A percentile compares a stretch with the other conserved stretches of the same genome.
Evolutionary conservation across 2,329 filamentous ascomycete species (phyloP).

Genomic region (Sporothrix euskadiensis): DNA sequence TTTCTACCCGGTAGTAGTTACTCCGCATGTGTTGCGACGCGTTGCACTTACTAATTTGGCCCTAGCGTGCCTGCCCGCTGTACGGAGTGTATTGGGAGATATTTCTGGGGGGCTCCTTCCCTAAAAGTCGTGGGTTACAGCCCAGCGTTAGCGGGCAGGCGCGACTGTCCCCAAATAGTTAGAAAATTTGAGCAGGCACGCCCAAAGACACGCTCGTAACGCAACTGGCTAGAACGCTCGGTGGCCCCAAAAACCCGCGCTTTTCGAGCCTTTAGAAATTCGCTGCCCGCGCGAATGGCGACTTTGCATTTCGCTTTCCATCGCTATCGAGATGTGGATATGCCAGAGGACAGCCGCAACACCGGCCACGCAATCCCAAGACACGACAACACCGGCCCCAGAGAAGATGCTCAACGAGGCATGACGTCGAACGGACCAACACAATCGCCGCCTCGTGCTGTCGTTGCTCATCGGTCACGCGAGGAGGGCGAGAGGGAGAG

Average conservation of each 20-base stretch:
- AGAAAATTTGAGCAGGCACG: not conserved
- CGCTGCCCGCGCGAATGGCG: constrained; percentile 36
- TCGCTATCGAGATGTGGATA: constrained; percentile 44
- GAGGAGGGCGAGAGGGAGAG: constrained; percentile 31
- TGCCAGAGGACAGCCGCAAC: constrained; percentile 46
- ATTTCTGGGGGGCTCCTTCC: not conserved
- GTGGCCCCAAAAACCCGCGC: constrained; percentile 24
- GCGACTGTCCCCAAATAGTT: not conserved
- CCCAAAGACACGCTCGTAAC: not conserved
- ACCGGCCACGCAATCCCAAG: constrained; percentile 36
- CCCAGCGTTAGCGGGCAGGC: not conserved
- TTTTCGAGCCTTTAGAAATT: constrained; percentile 10
- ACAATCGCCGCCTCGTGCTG: constrained; percentile 34
- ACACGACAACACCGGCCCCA: constrained; percentile 39
- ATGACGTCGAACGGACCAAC: constrained; percentile 40
- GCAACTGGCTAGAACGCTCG: not conserved
- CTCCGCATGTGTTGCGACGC: not conserved
- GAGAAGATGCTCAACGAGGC: constrained; percentile 40
- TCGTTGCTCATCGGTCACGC: constrained; percentile 36
- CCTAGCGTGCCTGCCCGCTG: not conserved
- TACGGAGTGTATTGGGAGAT: not conserved
- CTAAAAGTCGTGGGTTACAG: not conserved
- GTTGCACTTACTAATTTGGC: constrained; percentile 5
- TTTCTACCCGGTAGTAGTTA: not conserved
- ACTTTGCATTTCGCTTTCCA: constrained; percentile 31